Conservation (phyloP, 306 rosid species). For the Chamaecrista fasciculata region DNA sequence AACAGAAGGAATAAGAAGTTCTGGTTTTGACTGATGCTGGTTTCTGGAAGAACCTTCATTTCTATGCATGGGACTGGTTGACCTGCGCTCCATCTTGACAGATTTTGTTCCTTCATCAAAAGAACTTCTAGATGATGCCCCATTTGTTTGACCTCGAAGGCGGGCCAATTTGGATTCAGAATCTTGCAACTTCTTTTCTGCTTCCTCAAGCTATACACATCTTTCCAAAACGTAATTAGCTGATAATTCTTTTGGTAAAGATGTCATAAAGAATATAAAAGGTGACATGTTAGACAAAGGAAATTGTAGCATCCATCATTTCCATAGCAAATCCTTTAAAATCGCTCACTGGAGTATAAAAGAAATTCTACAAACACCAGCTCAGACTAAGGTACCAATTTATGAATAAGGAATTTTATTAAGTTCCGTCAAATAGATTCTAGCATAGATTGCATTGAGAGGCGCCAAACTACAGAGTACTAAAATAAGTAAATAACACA, state of each 20-base stretch:
- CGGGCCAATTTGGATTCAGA: conserved; percentile 53
- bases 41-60: conserved; percentile 34
- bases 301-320: neutral
- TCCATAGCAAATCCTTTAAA: neutral
- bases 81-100: conserved; percentile 45
- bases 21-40: conserved; percentile 37
- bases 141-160: conserved; percentile 39
- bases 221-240: conserved; percentile 28
- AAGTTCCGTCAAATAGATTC: neutral
- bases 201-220: conserved; percentile 64
- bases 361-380: neutral
- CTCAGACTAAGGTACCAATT: neutral
- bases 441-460: neutral
- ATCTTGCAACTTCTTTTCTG: conserved; percentile 49
- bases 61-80: conserved; percentile 37
- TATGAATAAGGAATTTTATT: neutral
- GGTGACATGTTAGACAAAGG: neutral
- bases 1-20: conserved; percentile 49
- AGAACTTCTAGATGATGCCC: conserved; percentile 26
- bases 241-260: neutral
- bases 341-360: neutral
- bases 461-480: neutral
- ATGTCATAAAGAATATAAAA: neutral
- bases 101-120: conserved; percentile 19
- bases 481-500: neutral